Conservation (phyloP, 2,329 filamentous ascomycete species). For the Colletotrichum orbiculare region DNA sequence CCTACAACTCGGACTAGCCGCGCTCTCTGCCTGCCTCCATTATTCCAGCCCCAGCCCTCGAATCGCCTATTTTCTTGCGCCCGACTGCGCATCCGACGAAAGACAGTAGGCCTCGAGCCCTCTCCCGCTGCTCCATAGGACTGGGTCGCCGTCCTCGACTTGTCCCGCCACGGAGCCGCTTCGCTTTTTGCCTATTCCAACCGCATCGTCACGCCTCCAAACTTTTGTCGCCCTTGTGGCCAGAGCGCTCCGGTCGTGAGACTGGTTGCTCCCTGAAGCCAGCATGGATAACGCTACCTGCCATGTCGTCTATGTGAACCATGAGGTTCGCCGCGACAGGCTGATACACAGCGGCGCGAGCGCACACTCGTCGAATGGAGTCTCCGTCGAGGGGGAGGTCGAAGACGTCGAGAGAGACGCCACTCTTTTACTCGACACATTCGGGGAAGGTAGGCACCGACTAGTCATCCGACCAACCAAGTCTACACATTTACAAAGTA, state of each 20-base stretch:
- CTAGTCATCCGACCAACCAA: not conserved
- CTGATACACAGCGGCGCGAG: conserved; percentile 48
- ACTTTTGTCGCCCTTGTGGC: conserved; percentile 50
- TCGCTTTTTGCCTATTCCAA: not conserved
- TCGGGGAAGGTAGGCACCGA: conserved; percentile 63
- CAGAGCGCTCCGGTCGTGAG: conserved; percentile 69
- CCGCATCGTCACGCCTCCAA: conserved; percentile 23
- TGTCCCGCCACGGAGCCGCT: conserved; percentile 22
- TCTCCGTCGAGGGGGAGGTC: conserved; percentile 47
- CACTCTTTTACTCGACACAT: conserved; percentile 62
- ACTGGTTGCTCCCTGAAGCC: conserved; percentile 67
- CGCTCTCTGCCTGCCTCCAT: conserved; percentile 21
- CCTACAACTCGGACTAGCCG: conserved; percentile 16
- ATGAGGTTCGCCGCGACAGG: conserved; percentile 60
- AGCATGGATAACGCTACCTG: conserved; percentile 68
- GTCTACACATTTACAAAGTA: too few species aligned
- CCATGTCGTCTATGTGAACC: conserved; percentile 71
- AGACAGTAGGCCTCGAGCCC: conserved; percentile 13
- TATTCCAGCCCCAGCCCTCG: not conserved
- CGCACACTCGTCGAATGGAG: conserved; percentile 39
- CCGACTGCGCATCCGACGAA: conserved; percentile 13
- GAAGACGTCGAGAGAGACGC: conserved; percentile 59
- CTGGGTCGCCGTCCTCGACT: conserved; percentile 31
- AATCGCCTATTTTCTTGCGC: not conserved
- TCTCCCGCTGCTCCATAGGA: conserved; percentile 21